Percentiles rank a stretch among this genome's conserved stretches.
Conservation (phyloP, 345 rosid species). For the Zanthoxylum bungeanum region DNA sequence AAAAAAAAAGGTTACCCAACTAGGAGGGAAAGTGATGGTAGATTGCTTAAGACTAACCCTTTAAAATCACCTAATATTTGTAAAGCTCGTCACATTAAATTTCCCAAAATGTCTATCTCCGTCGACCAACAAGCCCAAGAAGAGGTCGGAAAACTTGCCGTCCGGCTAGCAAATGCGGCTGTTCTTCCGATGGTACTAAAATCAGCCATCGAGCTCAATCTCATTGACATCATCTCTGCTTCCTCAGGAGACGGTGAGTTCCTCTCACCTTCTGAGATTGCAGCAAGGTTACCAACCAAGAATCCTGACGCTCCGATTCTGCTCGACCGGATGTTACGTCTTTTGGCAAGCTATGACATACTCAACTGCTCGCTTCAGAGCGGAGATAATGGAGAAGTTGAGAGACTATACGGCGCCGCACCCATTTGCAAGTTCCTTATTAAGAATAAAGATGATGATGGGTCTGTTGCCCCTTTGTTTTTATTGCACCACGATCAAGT, state of each 20-base stretch:
- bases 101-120: too few relatives aligned
- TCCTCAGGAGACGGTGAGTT: slow-evolving; percentile 15
- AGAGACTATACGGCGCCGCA: slow-evolving; percentile 32
- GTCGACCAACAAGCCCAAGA: neutral
- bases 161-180: neutral
- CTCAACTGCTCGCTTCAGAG: slow-evolving; percentile 19
- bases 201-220: slow-evolving; percentile 41
- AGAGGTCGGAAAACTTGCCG: neutral
- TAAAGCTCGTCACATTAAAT: too few relatives aligned
- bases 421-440: slow-evolving; percentile 45
- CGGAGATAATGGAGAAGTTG: slow-evolving; percentile 14
- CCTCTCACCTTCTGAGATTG: slow-evolving; percentile 43
- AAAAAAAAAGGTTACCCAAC: too few relatives aligned
- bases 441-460: slow-evolving; percentile 26
- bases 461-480: slow-evolving; percentile 39
- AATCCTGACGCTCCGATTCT: slow-evolving; percentile 39
- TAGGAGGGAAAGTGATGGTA: too few relatives aligned
- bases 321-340: slow-evolving; percentile 47
- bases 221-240: slow-evolving; percentile 36
- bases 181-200: slow-evolving; percentile 36
- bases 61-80: too few relatives aligned
- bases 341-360: slow-evolving; percentile 45
- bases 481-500: slow-evolving; percentile 38
- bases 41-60: too few relatives aligned
- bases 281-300: slow-evolving; percentile 31